These are phyloP conservation scores for Pseudophaeomoniella oleicola DNA, from an alignment of 2,329 filamentous ascomycete genomes.

Conservation along the genomic window DNA sequence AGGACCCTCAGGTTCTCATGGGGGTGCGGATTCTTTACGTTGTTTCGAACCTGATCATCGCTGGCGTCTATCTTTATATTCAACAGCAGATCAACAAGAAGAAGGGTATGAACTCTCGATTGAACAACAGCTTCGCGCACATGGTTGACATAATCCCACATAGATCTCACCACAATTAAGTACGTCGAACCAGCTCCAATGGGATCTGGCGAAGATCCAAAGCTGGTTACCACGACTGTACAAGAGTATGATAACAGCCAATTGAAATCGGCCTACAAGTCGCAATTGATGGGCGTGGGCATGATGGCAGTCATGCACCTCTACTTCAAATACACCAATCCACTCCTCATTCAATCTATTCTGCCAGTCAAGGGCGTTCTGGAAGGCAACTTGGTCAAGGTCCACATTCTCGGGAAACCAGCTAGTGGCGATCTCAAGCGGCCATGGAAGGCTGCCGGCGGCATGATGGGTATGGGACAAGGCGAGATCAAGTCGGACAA, in stretches of 20 bases:
- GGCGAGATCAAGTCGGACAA: conserved; percentile 76
- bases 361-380: conserved; percentile 92
- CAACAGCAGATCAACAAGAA: conserved; percentile 82
- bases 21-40: conserved; percentile 51
- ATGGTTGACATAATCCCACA: neutral
- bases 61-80: conserved; percentile 71
- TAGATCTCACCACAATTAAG: conserved; percentile 94
- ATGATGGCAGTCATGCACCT: conserved; percentile 99
- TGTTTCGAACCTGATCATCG: conserved; percentile 68
- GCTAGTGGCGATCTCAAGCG: conserved; percentile 84
- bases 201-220: conserved; percentile 86
- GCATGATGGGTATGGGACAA: conserved; percentile 62
- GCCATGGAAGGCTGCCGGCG: conserved; percentile 77
- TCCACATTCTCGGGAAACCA: conserved; percentile 76
- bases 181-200: conserved; percentile 93
- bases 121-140: conserved; percentile 3
- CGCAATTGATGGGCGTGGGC: conserved; percentile 85
- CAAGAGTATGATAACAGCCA: conserved; percentile 87
- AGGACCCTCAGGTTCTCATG: conserved; percentile 61
- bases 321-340: conserved; percentile 99
- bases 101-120: conserved; percentile 74
- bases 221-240: conserved; percentile 91
- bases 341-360: conserved; percentile 94
- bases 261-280: conserved; percentile 71
- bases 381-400: conserved; percentile 92